phyloP scores from a whole-genome alignment of 2,329 filamentous ascomycete species.

The Pezicula radicicola region DNA sequence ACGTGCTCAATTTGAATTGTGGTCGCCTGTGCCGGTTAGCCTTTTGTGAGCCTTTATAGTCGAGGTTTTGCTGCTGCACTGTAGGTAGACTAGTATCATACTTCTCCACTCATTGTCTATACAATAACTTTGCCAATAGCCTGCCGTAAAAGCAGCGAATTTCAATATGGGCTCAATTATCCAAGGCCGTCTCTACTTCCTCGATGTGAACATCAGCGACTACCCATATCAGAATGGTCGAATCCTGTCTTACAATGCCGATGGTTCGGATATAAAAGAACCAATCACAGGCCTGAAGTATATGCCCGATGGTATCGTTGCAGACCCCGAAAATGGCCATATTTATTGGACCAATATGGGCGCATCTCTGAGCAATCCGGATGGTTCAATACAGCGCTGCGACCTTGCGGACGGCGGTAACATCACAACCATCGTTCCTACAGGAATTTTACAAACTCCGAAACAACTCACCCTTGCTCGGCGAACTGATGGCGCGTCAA shows the following conservation, averaged over 20 bases:
- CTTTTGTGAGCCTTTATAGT: no score
- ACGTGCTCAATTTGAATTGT: no score
- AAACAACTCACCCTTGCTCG: conserved; percentile 34
- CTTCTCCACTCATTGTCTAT: no score
- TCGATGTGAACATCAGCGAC: conserved; percentile 12
- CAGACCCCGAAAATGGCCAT: conserved; percentile 29
- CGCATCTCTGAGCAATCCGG: conserved; percentile 15
- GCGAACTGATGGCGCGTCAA: conserved; percentile 1
- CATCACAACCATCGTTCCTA: conserved; percentile 37
- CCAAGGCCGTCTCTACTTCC: conserved; percentile 9
- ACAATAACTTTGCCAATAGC: no score
- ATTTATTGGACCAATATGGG: conserved; percentile 53
- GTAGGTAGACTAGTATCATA: no score
- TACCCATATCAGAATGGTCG: conserved; percentile 10
- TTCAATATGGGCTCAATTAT: background rate
- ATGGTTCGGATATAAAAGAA: conserved; percentile 8
- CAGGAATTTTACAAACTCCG: conserved; percentile 46
- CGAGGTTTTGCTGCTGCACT: no score
- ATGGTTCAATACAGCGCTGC: conserved; percentile 20
- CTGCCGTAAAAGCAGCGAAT: background rate
- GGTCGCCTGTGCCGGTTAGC: no score
- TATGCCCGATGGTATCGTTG: conserved; percentile 43
- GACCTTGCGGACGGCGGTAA: conserved; percentile 43
- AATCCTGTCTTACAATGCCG: conserved; percentile 7
- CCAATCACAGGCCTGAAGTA: conserved; percentile 10